Conservation (phyloP, 1,284 basidiomycete genomes). For the Puccinia horiana region DNA sequence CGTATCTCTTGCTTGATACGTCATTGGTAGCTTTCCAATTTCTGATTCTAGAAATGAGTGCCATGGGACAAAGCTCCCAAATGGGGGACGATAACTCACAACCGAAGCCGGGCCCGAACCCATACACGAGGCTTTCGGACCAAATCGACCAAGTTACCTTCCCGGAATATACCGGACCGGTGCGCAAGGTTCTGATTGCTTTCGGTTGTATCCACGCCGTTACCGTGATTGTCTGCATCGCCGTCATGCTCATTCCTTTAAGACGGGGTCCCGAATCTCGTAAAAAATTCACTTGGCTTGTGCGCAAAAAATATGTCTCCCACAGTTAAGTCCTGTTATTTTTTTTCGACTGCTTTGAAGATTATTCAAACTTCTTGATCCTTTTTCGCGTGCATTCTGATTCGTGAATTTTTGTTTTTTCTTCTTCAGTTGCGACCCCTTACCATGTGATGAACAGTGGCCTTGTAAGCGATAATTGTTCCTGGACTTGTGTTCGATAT, state of each 20-base stretch:
- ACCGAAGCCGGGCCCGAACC: conserved; percentile 3
- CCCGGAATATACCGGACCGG: conserved; percentile 23
- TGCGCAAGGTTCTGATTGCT: conserved; percentile 24
- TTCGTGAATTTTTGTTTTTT: background rate
- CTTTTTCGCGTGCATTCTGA: background rate
- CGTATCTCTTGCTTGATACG: background rate
- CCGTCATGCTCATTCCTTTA: conserved; percentile 23
- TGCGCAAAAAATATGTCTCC: conserved; percentile 36
- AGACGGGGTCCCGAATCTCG: conserved; percentile 32
- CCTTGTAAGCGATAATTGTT: conserved; percentile 34
- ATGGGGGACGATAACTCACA: background rate
- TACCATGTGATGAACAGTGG: conserved; percentile 47
- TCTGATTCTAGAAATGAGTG: background rate
- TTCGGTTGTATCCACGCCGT: conserved; percentile 28
- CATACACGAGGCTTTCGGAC: conserved; percentile 9
- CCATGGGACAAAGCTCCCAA: background rate
- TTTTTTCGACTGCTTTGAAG: background rate
- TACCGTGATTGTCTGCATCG: conserved; percentile 23
- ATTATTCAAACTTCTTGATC: background rate
- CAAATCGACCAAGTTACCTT: conserved; percentile 25
- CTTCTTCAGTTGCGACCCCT: conserved; percentile 23
- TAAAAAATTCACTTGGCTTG: conserved; percentile 40
- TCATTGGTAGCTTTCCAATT: background rate
- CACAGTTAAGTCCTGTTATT: conserved; percentile 26
- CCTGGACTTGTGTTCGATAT: too few relatives aligned